These are phyloP conservation scores for Chenopodium berlandieri DNA, from an alignment of 148 eudicot genomes.

Conservation along the genomic window DNA sequence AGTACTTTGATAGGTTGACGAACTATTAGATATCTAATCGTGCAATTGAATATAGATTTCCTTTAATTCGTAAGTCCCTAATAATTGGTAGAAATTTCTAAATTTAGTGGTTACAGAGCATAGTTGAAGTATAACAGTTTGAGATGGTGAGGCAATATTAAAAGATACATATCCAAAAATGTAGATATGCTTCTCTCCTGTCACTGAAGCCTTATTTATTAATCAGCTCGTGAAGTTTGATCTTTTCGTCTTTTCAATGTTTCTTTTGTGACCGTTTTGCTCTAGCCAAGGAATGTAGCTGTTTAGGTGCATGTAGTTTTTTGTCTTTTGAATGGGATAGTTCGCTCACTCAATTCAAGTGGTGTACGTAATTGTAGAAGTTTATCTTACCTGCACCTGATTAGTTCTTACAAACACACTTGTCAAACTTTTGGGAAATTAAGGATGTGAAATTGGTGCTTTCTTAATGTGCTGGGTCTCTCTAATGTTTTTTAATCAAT, in stretches of 20 bases:
- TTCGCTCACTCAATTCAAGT: neutral
- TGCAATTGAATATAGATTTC: neutral
- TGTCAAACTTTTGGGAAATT: neutral
- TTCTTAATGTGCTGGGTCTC: neutral
- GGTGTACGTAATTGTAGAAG: neutral
- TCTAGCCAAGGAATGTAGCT: neutral
- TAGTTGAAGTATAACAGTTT: neutral
- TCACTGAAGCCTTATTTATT: neutral
- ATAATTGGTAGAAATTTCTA: neutral
- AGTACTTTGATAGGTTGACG: neutral
- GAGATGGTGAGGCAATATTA: neutral
- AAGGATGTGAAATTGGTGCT: neutral
- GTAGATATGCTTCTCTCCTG: neutral
- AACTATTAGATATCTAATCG: neutral
- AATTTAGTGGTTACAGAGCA: neutral
- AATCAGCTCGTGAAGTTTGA: neutral
- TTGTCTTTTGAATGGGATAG: neutral
- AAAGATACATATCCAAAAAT: neutral
- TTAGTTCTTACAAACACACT: neutral
- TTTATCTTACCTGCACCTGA: neutral
- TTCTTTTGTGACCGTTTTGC: neutral
- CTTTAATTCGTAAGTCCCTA: neutral
- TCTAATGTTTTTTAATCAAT: neutral
- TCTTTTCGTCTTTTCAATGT: neutral
- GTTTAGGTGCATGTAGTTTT: neutral